These are phyloP conservation scores for Lactuca sativa DNA, from an alignment of 129 eudicot genomes.

Conservation along the genomic window DNA sequence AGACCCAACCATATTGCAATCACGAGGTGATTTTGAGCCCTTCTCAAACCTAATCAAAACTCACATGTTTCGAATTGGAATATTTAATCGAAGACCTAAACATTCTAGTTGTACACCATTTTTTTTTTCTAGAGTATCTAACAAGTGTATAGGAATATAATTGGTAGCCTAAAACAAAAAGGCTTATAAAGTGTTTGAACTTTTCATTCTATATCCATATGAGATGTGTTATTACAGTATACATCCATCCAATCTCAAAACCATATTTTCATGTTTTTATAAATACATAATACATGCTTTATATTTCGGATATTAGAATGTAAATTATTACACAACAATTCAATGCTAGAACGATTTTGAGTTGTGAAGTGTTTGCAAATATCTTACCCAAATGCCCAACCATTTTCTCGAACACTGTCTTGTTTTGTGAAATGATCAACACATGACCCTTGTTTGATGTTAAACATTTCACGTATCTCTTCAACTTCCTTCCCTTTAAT, in stretches of 20 bases:
- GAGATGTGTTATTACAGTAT: too few species aligned
- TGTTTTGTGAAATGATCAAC: constrained; percentile 13
- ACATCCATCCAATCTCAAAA: neutral
- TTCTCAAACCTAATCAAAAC: too few species aligned
- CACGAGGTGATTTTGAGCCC: too few species aligned
- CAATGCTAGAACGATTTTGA: neutral
- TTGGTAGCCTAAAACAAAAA: neutral
- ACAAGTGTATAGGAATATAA: too few species aligned
- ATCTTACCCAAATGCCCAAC: neutral
- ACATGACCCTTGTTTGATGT: constrained; percentile 8
- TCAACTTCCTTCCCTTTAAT: constrained; percentile 15
- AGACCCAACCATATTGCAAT: too few species aligned
- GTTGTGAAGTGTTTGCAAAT: neutral
- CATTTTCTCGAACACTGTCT: neutral
- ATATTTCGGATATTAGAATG: neutral
- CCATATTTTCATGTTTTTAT: neutral
- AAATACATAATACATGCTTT: neutral
- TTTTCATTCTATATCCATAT: too few species aligned
- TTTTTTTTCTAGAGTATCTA: too few species aligned
- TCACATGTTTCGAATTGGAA: too few species aligned
- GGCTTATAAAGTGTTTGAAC: neutral
- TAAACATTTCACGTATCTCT: constrained; percentile 22
- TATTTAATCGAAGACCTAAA: too few species aligned
- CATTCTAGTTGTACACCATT: too few species aligned
- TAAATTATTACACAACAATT: neutral